Base-by-base conservation (phyloP, 2,329 filamentous ascomycete species). In the Penicillium sp. region DNA sequence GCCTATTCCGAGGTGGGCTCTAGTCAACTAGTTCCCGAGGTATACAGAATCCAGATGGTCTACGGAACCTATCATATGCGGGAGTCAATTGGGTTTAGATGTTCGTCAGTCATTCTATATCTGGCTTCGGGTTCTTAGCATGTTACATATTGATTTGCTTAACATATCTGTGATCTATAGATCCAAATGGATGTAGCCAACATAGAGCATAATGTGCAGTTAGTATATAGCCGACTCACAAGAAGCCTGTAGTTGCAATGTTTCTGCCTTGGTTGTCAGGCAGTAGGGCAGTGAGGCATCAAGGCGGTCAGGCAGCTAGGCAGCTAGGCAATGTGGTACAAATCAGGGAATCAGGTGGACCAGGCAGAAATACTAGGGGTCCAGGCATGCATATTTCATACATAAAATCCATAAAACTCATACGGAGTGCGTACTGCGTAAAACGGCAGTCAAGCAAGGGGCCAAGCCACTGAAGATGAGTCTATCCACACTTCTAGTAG, bases 161-260 rank as follows among this genome's bases (percentile, higher is more conserved):
- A 22, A 3, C 19, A 22, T 22, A 22, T 22, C 3, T 3, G 6
- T 22, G 7, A 25, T 25, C 2, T 25, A 7, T 8, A 25, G 7
- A 25, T 25, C 22, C 22, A 25, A 6, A 25, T 25, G 22, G 22
- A 2, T 25, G 7, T 3, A 25, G 22, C 8, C 22, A 25, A 25
- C 4, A 25, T 7, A 25, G 22, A 6, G 7, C 7, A 25, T 7
- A 25, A 25, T 10, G 28, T 41, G 19, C 19, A 35, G 4, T 28
- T n/a, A n/a, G 35, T 29, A 41, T 41, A 35, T 46, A 46, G 37
- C 30, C 30, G 44, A 47, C 30, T 46, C 33, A 9, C 4, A 9
- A 18, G 19, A 4, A 27, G n/a, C 5, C 9, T 6, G 3, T 13
- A n/a, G 8, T 40, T 14, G 8, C 2, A 18, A 35, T 22, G 13